Evolutionary conservation across 1,284 basidiomycete genomes (phyloP).

Genomic region (Ceratobasidium papillatum): DNA sequence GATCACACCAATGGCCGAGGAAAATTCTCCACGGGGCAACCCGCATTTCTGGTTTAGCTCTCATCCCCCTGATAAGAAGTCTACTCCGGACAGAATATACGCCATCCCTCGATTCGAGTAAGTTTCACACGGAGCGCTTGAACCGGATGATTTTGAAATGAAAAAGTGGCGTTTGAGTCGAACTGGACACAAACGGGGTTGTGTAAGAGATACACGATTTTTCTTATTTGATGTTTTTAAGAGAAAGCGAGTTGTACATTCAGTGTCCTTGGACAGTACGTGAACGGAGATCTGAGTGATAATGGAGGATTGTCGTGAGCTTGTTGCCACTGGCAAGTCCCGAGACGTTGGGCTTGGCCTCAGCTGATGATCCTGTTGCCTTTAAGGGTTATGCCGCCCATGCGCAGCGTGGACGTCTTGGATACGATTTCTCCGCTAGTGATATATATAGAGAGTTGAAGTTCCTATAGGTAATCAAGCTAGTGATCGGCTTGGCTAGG

Average conservation of each 20-base stretch:
- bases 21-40: background rate
- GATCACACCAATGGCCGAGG: background rate
- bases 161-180: background rate
- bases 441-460: background rate
- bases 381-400: background rate
- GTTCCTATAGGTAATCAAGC: too few species aligned
- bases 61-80: background rate
- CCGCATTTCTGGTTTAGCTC: background rate
- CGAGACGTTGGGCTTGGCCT: background rate
- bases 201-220: background rate
- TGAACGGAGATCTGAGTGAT: background rate
- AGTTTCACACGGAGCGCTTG: background rate
- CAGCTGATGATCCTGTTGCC: background rate
- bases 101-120: background rate
- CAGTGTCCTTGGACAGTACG: background rate
- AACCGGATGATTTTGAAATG: background rate
- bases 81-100: background rate
- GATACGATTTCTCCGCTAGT: background rate
- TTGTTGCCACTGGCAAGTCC: background rate
- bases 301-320: background rate
- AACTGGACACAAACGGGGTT: background rate
- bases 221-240: background rate
- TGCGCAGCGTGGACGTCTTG: background rate
- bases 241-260: background rate
- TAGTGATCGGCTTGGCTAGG: background rate